phyloP scores from a whole-genome alignment of 371 early-diverging fungal species.

The Basidiobolus heterosporus region DNA sequence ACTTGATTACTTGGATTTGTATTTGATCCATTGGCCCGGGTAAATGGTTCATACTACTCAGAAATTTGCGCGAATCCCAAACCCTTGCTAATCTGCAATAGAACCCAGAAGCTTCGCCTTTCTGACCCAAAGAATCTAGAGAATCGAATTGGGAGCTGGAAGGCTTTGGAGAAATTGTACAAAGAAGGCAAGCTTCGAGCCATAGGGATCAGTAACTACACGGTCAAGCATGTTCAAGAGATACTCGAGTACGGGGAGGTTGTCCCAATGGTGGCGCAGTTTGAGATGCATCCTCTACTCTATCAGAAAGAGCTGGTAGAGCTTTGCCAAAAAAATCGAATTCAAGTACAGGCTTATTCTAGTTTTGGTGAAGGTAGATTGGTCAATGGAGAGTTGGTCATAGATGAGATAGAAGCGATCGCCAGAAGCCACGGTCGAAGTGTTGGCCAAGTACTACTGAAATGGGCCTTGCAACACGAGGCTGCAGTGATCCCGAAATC shows the following conservation, averaged over 20 bases:
- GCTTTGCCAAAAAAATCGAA: constrained; percentile 28
- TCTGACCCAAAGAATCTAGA: constrained; percentile 17
- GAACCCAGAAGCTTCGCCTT: constrained; percentile 22
- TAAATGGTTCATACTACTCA: constrained; percentile 4
- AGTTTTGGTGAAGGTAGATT: constrained; percentile 67
- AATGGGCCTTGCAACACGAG: constrained; percentile 36
- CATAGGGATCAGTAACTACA: constrained; percentile 80
- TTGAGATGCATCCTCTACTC: constrained; percentile 54
- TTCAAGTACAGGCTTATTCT: constrained; percentile 74
- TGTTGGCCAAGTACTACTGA: constrained; percentile 28
- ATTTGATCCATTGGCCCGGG: constrained; percentile 87
- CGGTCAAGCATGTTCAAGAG: constrained; percentile 33
- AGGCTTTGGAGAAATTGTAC: constrained; percentile 46
- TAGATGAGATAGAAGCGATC: constrained; percentile 6
- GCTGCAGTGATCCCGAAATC: constrained; percentile 50
- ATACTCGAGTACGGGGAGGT: constrained; percentile 22
- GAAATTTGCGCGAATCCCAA: not conserved
- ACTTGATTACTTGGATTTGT: constrained; percentile 63
- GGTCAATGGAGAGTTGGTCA: constrained; percentile 4
- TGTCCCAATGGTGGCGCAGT: constrained; percentile 48
- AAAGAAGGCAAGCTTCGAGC: constrained; percentile 27
- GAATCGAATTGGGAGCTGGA: constrained; percentile 44
- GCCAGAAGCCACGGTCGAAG: constrained; percentile 19
- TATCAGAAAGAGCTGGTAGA: constrained; percentile 28
- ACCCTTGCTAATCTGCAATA: constrained; percentile 1